A percentile compares a stretch with the other conserved stretches of the same genome.
phyloP scores from a whole-genome alignment of 2,329 filamentous ascomycete species.

The Pezizomycotina sp. region DNA sequence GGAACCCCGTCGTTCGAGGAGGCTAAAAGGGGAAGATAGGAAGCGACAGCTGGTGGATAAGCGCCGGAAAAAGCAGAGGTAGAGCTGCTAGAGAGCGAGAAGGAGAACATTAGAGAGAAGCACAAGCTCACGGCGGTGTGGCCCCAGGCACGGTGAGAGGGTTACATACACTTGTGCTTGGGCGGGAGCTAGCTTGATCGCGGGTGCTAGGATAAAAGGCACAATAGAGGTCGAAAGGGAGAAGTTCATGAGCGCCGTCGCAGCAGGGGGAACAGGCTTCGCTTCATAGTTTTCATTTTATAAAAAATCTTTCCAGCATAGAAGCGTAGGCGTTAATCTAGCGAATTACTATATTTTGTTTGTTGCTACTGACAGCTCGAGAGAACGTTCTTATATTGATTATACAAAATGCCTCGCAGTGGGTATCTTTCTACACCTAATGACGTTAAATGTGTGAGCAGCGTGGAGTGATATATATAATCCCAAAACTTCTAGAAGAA shows the following conservation, averaged over 20 bases:
- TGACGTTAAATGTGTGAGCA: no score
- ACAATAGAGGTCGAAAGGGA: slow-evolving; percentile 49
- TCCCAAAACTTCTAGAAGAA: no score
- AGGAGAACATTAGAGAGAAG: slow-evolving; percentile 17
- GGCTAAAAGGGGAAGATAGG: slow-evolving; percentile 7
- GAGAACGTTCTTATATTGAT: no score
- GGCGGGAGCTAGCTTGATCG: slow-evolving; percentile 46
- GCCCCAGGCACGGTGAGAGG: slow-evolving; percentile 28
- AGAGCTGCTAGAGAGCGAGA: slow-evolving; percentile 15
- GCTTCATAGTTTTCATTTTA: no score
- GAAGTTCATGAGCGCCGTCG: slow-evolving; percentile 35
- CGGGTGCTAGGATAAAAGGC: slow-evolving; percentile 42
- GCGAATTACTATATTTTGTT: no score
- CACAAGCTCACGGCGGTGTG: slow-evolving; percentile 11
- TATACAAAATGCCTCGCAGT: no score
- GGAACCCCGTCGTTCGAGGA: slow-evolving; percentile 15
- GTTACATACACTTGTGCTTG: slow-evolving; percentile 46
- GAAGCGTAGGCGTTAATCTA: no score
- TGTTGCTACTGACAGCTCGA: no score
- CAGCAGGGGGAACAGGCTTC: slow-evolving; percentile 30
- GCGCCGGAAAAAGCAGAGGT: slow-evolving; percentile 10
- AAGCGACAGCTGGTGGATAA: slow-evolving; percentile 7
- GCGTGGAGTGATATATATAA: no score
- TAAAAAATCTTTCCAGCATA: no score
- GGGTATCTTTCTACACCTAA: no score